Evolutionary conservation across 139 green algal genomes (phyloP).

Genomic region (Volvox reticuliferus): DNA sequence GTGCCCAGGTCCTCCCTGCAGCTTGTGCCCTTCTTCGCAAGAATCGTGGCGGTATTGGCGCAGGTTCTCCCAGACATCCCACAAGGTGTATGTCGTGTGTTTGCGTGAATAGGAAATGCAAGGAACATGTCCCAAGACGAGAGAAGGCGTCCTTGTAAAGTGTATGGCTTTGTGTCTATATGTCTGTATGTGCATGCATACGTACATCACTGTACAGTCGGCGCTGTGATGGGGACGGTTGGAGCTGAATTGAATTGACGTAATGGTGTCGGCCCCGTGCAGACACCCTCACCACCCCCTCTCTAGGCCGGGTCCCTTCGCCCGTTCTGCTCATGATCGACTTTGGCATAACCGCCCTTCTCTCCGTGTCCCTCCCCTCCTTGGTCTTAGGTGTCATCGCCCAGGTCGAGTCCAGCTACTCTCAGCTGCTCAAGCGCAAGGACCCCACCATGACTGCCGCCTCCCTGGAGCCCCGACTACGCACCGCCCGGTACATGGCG

Average conservation of each 20-base stretch:
- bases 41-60: constrained; percentile 85
- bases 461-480: constrained; percentile 81
- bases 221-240: too few species aligned
- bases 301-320: not conserved
- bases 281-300: not conserved
- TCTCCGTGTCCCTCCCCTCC: too few species aligned
- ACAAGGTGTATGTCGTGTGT: constrained; percentile 49
- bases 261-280: too few species aligned
- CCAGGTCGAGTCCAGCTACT: constrained; percentile 86
- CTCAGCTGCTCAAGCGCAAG: constrained; percentile 74
- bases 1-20: constrained; percentile 78
- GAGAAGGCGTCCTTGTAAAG: too few species aligned
- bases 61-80: constrained; percentile 88
- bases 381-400: constrained; percentile 71
- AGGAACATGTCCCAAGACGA: too few species aligned
- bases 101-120: too few species aligned
- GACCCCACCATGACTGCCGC: constrained; percentile 63
- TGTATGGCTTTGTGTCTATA: too few species aligned
- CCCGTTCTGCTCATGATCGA: not conserved
- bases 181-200: too few species aligned
- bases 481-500: constrained; percentile 87
- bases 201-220: too few species aligned
- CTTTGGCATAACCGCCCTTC: too few species aligned
- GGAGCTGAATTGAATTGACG: too few species aligned
- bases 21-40: constrained; percentile 88